Conservation (phyloP, 768 basidiomycete genomes). For the Imleria badia region DNA sequence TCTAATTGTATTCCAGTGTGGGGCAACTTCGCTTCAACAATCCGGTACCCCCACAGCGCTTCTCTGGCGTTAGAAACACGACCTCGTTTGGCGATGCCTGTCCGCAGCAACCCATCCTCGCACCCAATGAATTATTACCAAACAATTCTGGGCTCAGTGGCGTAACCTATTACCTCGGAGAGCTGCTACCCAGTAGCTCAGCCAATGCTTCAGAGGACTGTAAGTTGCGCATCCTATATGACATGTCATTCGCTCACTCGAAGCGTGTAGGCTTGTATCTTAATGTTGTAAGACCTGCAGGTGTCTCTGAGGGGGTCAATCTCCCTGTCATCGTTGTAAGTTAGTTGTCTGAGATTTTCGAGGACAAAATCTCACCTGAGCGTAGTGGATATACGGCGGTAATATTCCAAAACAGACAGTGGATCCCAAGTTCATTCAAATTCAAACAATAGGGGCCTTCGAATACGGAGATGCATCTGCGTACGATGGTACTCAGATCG, state of each 20-base stretch:
- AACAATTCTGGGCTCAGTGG: neutral
- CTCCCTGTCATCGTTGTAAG: conserved; percentile 26
- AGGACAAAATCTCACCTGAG: neutral
- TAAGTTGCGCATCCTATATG: neutral
- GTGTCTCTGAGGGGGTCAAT: conserved; percentile 1
- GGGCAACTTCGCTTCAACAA: conserved; percentile 19
- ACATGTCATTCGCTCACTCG: neutral
- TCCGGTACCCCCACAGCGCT: conserved; percentile 4
- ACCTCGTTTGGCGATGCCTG: conserved; percentile 35
- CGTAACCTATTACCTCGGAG: neutral
- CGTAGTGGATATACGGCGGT: conserved; percentile 1
- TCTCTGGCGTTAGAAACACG: neutral
- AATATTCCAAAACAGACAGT: neutral
- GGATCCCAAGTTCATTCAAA: neutral
- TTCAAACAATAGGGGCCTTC: conserved; percentile 8
- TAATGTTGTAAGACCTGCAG: conserved; percentile 10
- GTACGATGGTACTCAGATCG: conserved; percentile 20
- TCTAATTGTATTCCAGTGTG: neutral
- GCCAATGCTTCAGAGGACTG: conserved; percentile 18
- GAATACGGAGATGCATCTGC: neutral
- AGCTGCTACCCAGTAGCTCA: neutral
- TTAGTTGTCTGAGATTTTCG: neutral
- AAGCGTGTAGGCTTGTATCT: conserved; percentile 23
- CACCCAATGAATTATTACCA: neutral
- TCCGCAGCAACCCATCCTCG: conserved; percentile 33